Percentiles rank a stretch among this genome's conserved stretches.
These are phyloP conservation scores for Starmerella kuoi DNA, from an alignment of 805 yeast genomes.

Conservation along the genomic window DNA sequence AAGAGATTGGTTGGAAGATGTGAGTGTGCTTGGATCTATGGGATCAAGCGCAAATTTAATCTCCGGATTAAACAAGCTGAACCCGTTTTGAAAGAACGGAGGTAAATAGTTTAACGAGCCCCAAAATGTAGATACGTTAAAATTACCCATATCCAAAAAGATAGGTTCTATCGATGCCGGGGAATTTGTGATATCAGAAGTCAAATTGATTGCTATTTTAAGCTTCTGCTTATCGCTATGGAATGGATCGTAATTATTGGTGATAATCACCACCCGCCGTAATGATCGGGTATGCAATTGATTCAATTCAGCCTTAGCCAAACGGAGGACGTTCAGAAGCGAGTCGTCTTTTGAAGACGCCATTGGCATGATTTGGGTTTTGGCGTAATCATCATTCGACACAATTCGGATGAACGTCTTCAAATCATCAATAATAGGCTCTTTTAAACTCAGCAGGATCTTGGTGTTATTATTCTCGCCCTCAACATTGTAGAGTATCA, in stretches of 20 bases:
- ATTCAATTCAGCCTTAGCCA: conserved; percentile 15
- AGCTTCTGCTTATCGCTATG: conserved; percentile 14
- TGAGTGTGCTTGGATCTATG: conserved; percentile 3
- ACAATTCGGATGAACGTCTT: conserved; percentile 17
- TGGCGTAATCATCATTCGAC: conserved; percentile 1
- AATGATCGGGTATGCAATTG: conserved; percentile 10
- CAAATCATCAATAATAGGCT: conserved; percentile 16
- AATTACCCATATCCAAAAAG: conserved; percentile 9
- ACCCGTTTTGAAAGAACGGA: background rate
- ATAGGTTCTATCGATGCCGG: conserved; percentile 19
- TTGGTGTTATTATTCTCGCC: conserved; percentile 27
- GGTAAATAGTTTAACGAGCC: conserved; percentile 10
- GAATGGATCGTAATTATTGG: conserved; percentile 20
- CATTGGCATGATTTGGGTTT: conserved; percentile 1
- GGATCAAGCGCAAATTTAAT: conserved; percentile 18
- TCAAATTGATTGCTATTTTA: conserved; percentile 25
- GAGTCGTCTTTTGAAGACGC: conserved; percentile 4
- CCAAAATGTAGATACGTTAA: conserved; percentile 20
- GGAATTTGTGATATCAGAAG: conserved; percentile 18
- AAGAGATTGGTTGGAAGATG: background rate
- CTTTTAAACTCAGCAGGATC: conserved; percentile 6
- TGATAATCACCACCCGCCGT: conserved; percentile 17
- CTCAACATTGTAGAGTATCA: conserved; percentile 38
- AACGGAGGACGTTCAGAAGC: conserved; percentile 7
- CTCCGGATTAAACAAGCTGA: background rate